Evolutionary conservation across 2,329 filamentous ascomycete species (phyloP).

Genomic region (Paracoccidioides lutzii): DNA sequence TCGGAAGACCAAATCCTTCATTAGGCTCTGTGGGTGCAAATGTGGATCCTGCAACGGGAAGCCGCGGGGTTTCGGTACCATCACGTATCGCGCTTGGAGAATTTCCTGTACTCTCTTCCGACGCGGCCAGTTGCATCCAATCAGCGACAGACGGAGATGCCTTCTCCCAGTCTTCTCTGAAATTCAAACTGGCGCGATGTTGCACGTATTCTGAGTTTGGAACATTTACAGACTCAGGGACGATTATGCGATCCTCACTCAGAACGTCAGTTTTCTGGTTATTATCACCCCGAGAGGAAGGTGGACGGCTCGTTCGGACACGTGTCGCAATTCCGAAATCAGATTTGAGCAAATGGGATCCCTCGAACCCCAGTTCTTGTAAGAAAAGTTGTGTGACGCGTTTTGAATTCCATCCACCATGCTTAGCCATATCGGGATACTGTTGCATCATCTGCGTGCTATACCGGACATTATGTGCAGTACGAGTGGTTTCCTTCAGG

Average conservation of each 20-base stretch:
- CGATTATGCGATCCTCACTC: slow-evolving; percentile 25
- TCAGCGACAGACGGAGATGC: slow-evolving; percentile 38
- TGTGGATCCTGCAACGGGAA: slow-evolving; percentile 11
- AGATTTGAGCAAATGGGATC: slow-evolving; percentile 9
- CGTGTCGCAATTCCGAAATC: slow-evolving; percentile 4
- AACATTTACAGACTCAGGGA: slow-evolving; percentile 12
- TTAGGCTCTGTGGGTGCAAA: slow-evolving; percentile 15
- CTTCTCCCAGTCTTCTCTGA: slow-evolving; percentile 36
- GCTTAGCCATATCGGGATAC: slow-evolving; percentile 42
- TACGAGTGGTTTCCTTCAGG: background rate
- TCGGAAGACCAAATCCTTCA: slow-evolving; percentile 32
- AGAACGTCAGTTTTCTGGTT: slow-evolving; percentile 16
- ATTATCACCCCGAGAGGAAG: slow-evolving; percentile 1
- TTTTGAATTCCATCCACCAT: slow-evolving; percentile 42
- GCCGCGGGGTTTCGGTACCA: slow-evolving; percentile 17
- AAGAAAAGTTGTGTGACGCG: slow-evolving; percentile 44
- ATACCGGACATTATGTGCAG: slow-evolving; percentile 2
- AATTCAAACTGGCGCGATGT: slow-evolving; percentile 32
- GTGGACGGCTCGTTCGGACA: slow-evolving; percentile 7
- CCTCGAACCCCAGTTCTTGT: slow-evolving; percentile 30
- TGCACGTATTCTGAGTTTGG: slow-evolving; percentile 21
- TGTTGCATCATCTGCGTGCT: slow-evolving; percentile 15
- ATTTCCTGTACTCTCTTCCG: slow-evolving; percentile 17
- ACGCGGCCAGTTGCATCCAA: slow-evolving; percentile 35
- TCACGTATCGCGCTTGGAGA: slow-evolving; percentile 7